These are phyloP conservation scores for Cucumis melo DNA, from an alignment of 306 rosid species.

Conservation along the genomic window DNA sequence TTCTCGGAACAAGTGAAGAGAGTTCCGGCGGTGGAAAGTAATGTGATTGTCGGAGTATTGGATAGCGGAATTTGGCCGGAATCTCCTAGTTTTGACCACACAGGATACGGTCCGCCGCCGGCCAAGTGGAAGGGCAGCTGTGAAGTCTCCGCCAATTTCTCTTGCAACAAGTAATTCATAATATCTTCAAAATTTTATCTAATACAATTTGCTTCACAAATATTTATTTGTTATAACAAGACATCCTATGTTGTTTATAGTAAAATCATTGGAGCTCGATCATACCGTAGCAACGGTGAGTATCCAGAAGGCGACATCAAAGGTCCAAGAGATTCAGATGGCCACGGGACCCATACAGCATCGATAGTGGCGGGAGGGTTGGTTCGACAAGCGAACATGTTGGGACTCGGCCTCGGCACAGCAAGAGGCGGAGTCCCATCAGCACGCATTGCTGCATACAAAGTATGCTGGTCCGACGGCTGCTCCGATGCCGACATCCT, in stretches of 20 bases:
- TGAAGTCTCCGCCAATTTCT: slow-evolving; percentile 8
- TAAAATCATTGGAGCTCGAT: slow-evolving; percentile 6
- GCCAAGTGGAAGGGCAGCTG: slow-evolving; percentile 14
- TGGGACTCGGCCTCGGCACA: slow-evolving; percentile 9
- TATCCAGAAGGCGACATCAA: background rate
- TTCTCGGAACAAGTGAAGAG: background rate
- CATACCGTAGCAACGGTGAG: background rate
- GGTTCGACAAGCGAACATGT: slow-evolving; percentile 2
- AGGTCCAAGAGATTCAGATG: background rate
- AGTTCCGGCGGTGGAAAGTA: background rate
- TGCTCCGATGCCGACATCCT: background rate
- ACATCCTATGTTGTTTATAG: background rate
- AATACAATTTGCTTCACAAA: too few relatives aligned
- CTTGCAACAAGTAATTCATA: slow-evolving; percentile 17
- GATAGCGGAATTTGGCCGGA: slow-evolving; percentile 20
- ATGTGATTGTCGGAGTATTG: slow-evolving; percentile 9
- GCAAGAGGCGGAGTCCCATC: slow-evolving; percentile 15
- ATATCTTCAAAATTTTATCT: too few relatives aligned
- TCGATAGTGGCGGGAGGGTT: slow-evolving; percentile 10
- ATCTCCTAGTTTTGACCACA: slow-evolving; percentile 8
- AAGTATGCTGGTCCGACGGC: background rate
- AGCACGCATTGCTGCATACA: slow-evolving; percentile 10
- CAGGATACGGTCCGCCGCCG: slow-evolving; percentile 18
- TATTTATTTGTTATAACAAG: background rate
- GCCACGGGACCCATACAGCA: slow-evolving; percentile 18